Evolutionary conservation across 345 rosid species (phyloP), one percentile per base, ranked within the genome.

Genomic region (Arabis alpina): DNA sequence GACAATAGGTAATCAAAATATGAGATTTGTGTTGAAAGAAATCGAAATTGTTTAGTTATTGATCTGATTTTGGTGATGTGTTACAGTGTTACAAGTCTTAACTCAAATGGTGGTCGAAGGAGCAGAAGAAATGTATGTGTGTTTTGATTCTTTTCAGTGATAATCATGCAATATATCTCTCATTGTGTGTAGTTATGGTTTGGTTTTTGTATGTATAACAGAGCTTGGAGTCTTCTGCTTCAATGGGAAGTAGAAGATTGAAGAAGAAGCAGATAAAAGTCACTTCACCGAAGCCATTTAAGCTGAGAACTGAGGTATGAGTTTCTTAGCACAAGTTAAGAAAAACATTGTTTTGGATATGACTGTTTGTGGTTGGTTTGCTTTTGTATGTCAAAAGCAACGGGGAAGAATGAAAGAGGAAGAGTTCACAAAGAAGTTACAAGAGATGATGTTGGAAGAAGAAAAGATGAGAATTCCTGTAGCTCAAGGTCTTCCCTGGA

Each of bases 401-500:
- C 86, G 98, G 57, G 99, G 98, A 72, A 81, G 80, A 72, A 30
- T 74, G 77, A 95, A 95, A 78, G 92, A 84, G 70, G 99, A 92
- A 66, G 97, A 92, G 48, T 87, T 95, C 42, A 50, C 76, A 70
- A 90, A 88, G 85, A 95, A 86, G 82, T 28, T 90, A 47, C 90
- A 82, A 52, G 92, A 92, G 77, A 82, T 83, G 87, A 78, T 70
- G 81, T 19, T 56, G 6, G 92, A 87, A 66, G 88, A 87, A 77
- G 88, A 84, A 77, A 95, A 71, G 66, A 79, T 55, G 74, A 80
- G 97, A 61, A 78, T 88, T 40, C 99, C 97, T 0, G 58, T 86
- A 30, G 99, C 99, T 15, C 98, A 90, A 81, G 98, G 97, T 65
- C 92, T 89, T 68, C 98, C 99, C 14, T 90, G 85, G 86, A 95